A percentile compares a stretch with the other conserved stretches of the same genome.
These are phyloP conservation scores for Cladosporium sp. DNA, from an alignment of 2,329 filamentous ascomycete species.

Conservation along the genomic window DNA sequence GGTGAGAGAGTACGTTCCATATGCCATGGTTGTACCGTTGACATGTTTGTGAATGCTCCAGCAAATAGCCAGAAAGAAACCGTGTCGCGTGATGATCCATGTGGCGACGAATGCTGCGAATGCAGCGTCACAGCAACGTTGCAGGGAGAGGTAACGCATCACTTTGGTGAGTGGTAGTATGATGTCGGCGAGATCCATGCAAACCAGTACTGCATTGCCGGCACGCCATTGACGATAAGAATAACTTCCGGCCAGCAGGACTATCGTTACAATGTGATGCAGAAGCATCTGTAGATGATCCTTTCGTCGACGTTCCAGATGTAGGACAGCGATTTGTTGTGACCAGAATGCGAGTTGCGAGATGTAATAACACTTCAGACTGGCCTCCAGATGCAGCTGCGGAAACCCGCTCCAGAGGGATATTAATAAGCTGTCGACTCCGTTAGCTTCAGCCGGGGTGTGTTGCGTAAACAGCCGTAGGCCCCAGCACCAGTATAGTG, in stretches of 20 bases:
- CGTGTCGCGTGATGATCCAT: slow-evolving; percentile 82
- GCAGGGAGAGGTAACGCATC: slow-evolving; percentile 82
- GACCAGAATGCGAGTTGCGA: slow-evolving; percentile 90
- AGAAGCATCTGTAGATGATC: slow-evolving; percentile 95
- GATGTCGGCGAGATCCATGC: slow-evolving; percentile 93
- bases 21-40: slow-evolving; percentile 57
- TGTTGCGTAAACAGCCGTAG: slow-evolving; percentile 56
- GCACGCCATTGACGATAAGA: slow-evolving; percentile 83
- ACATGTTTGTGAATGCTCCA: slow-evolving; percentile 76
- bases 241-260: slow-evolving; percentile 78
- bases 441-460: slow-evolving; percentile 26
- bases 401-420: slow-evolving; percentile 82
- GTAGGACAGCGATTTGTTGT: slow-evolving; percentile 89
- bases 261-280: slow-evolving; percentile 87
- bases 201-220: slow-evolving; percentile 81
- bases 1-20: slow-evolving; percentile 68
- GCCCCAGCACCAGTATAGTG: slow-evolving; percentile 77
- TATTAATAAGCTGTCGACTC: slow-evolving; percentile 27
- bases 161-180: slow-evolving; percentile 83
- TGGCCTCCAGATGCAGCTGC: slow-evolving; percentile 67
- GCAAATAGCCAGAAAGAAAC: slow-evolving; percentile 75
- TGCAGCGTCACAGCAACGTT: slow-evolving; percentile 72
- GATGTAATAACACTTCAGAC: slow-evolving; percentile 87
- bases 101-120: slow-evolving; percentile 86
- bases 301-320: slow-evolving; percentile 91